Evolutionary conservation across 2,329 filamentous ascomycete species (phyloP), one percentile per base, ranked within the genome.

Genomic region (Diplodia mutila): DNA sequence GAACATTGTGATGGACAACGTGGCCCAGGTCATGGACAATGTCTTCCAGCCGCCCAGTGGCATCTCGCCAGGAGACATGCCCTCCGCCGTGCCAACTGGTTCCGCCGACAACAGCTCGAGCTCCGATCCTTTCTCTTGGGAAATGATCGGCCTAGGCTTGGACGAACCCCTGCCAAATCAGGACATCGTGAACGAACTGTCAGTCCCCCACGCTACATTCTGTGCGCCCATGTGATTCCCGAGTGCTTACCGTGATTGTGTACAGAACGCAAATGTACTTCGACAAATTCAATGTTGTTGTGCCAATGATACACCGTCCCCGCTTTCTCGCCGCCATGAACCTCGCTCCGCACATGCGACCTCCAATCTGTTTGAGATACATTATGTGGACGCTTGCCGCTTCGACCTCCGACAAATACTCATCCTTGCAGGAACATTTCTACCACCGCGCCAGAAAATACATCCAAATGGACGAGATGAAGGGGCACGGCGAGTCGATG

Each of bases 381-480:
- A 93, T 92, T 66, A 96, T 98, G 85, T 98, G 94, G 94, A 92
- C 90, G n/a, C 82, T 93, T 74, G 93, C 94, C n/a, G 94, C 93
- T 70, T 90, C 92, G 5, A 86, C 94, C 52, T 89, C 88, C 3
- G 93, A 97, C 68, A 95, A 93, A 75, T 97, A 92, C 76, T 83
- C 86, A 39, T 87, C 88, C 65, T 80, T 97, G 16, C 93, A 93
- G 75, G 91, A 94, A 65, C 88, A 97, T 70, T 97, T 98, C 77
- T 99, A 99, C 77, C 88, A 91, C 70, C 87, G 94, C 63, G 88
- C 94, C 14, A 88, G 94, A 68, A 98, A 97, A 76, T 98, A 98
- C 75, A 85, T 93, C 52, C 93, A 98, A 76, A 84, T 88, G 69
- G 94, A 97, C 76, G 93, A 96, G 78, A 89, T 97, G 83, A 95